Base-by-base conservation (phyloP, 2,329 filamentous ascomycete species). In the Cercospora sp. region DNA sequence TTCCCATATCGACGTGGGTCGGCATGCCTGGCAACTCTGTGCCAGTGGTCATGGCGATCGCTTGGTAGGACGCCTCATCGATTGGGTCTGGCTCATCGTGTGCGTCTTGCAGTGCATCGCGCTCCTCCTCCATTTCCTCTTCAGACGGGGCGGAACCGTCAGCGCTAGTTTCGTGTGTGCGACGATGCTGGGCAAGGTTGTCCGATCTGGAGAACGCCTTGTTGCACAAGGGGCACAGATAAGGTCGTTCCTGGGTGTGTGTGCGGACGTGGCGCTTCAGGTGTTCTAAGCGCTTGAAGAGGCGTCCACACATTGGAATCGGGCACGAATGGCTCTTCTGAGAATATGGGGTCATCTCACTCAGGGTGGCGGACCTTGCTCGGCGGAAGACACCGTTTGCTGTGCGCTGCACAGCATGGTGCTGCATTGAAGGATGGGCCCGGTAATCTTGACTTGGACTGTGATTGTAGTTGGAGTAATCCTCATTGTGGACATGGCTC, bases 211-310 rank as follows among this genome's bases (percentile, higher is more conserved):
- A 98, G 82, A 99, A 99, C 73, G 94, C 94, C 86, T 98, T 98
- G 87, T 92, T 97, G 88, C 95, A 99, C 81, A 97, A 90, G 75
- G 92, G 91, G 88, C 95, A 99, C 79, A 96, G 90, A 82, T 99
- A 99, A 75, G 95, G 95, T 83, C 94, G 92, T 86, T 99, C 95
- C 86, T 99, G 95, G 66, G 95, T 99, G 86, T 99, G 95, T 78
- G 95, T 99, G 83, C 95, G 92, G 81, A 99, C 95, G 84, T 99
- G 95, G 87, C 94, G 90, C 88, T 99, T 99, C 78, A 99, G 89
- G 84, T 99, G 95, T 84, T 99, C 95, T 84, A 99, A 88, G 82
- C 95, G 90, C 89, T 99, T 99, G 88, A 99, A 99, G 70, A 97
- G 88, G 77, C 95, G 91, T 64, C 95, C 95, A 80, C 95, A 99